phyloP scores from a whole-genome alignment of 192 early-diverging fungal species.

The Coemansia sp. region DNA sequence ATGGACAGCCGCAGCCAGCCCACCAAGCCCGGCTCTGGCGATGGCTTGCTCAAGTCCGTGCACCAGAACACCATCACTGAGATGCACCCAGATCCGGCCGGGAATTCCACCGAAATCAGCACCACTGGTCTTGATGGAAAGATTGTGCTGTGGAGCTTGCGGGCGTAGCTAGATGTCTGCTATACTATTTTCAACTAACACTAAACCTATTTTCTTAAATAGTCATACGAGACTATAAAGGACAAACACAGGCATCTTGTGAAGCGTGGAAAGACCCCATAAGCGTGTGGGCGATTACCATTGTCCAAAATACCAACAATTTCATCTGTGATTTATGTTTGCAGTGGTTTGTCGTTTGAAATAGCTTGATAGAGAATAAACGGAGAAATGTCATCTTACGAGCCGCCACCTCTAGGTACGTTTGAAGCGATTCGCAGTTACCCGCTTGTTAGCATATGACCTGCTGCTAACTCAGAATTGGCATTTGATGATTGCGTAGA shows the following conservation, averaged over 20 bases:
- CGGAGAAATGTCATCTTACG: slow-evolving; percentile 31
- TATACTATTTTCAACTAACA: no score
- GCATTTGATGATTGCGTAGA: neutral
- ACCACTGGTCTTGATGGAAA: slow-evolving; percentile 49
- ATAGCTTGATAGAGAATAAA: neutral
- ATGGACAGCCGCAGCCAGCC: slow-evolving; percentile 86
- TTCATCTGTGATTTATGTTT: no score
- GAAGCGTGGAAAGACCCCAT: no score
- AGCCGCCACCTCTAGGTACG: slow-evolving; percentile 34
- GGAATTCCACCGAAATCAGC: slow-evolving; percentile 29
- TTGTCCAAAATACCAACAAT: no score
- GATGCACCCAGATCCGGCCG: slow-evolving; percentile 31
- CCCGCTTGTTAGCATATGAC: neutral
- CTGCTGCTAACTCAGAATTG: neutral
- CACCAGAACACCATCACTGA: slow-evolving; percentile 98
- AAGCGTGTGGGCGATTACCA: no score
- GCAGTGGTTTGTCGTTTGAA: no score
- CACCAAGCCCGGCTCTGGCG: slow-evolving; percentile 15
- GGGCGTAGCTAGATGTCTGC: slow-evolving; percentile 29
- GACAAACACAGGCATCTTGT: no score
- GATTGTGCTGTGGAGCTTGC: slow-evolving; percentile 44
- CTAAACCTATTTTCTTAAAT: no score
- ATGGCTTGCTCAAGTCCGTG: slow-evolving; percentile 64
- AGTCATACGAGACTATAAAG: no score
- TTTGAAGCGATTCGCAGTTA: neutral